Conservation (phyloP, 2,329 filamentous ascomycete genomes). For the Beauveria caledonica region DNA sequence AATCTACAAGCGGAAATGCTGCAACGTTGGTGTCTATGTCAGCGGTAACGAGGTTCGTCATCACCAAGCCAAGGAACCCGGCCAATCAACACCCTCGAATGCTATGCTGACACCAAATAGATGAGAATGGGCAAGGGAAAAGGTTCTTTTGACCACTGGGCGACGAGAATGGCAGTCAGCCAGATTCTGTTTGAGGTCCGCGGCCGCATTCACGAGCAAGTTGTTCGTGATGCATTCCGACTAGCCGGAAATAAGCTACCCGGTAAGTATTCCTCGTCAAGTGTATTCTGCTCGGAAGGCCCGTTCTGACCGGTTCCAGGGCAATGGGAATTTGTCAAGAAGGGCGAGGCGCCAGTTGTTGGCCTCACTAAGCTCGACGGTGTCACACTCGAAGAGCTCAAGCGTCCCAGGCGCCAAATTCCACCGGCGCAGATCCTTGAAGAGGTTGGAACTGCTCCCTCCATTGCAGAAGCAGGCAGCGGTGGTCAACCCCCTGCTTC, state of each 20-base stretch:
- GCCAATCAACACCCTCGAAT: constrained; percentile 4
- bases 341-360: constrained; percentile 81
- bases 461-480: constrained; percentile 25
- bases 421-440: constrained; percentile 35
- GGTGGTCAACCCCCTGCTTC: constrained; percentile 27
- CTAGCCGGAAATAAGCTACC: constrained; percentile 92
- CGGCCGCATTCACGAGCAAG: constrained; percentile 87
- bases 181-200: constrained; percentile 89
- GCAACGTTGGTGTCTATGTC: constrained; percentile 91
- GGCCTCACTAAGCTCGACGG: constrained; percentile 88
- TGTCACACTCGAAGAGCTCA: constrained; percentile 73
- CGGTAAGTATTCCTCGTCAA: constrained; percentile 43
- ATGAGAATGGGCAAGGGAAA: constrained; percentile 99
- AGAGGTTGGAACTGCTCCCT: constrained; percentile 18
- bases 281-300: neutral
- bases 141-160: constrained; percentile 95
- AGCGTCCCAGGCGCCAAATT: constrained; percentile 65
- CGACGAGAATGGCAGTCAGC: constrained; percentile 79
- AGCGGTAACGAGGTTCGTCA: constrained; percentile 76
- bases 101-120: constrained; percentile 27
- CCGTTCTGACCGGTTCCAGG: constrained; percentile 36
- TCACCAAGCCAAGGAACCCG: neutral
- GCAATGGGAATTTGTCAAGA: constrained; percentile 88
- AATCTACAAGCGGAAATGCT: constrained; percentile 82
- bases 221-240: constrained; percentile 87